These are phyloP conservation scores for Cardamine occulta DNA, from an alignment of 345 rosid genomes.

Conservation along the genomic window DNA sequence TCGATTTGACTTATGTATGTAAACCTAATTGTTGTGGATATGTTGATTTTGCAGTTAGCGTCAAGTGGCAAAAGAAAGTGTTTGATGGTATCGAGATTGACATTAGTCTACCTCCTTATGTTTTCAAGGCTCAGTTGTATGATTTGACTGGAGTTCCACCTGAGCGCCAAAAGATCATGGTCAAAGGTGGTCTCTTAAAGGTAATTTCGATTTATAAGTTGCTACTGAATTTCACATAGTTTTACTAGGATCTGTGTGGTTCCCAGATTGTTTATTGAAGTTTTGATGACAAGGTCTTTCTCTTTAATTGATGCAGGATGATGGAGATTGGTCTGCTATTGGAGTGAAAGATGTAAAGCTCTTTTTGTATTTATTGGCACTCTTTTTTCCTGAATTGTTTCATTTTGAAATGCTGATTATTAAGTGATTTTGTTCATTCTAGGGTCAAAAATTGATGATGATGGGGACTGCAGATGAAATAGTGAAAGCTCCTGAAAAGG, in stretches of 20 bases:
- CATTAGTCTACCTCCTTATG: slow-evolving; percentile 68
- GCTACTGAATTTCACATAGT: no score
- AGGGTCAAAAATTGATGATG: slow-evolving; percentile 99
- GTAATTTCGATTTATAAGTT: slow-evolving; percentile 37
- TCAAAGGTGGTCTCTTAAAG: slow-evolving; percentile 94
- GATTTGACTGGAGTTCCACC: slow-evolving; percentile 96
- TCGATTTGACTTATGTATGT: not conserved
- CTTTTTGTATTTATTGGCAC: not conserved
- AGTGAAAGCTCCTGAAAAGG: slow-evolving; percentile 94
- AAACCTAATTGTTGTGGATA: slow-evolving; percentile 12
- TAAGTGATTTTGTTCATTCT: slow-evolving; percentile 23
- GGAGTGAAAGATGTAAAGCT: slow-evolving; percentile 75
- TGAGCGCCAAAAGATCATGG: slow-evolving; percentile 96
- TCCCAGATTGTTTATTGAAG: slow-evolving; percentile 17
- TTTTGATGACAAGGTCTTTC: slow-evolving; percentile 14
- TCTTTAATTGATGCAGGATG: slow-evolving; percentile 60
- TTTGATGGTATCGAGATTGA: slow-evolving; percentile 82
- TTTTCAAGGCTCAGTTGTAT: slow-evolving; percentile 89
- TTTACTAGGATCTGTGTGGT: not conserved
- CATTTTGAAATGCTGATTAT: not conserved
- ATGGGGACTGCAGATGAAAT: slow-evolving; percentile 99
- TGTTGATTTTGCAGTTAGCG: slow-evolving; percentile 61
- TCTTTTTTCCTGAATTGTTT: not conserved
- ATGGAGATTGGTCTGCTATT: slow-evolving; percentile 82
- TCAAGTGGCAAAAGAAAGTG: slow-evolving; percentile 95